Conservation (phyloP, 169 alveolate species). For the Cryptosporidium felis region DNA sequence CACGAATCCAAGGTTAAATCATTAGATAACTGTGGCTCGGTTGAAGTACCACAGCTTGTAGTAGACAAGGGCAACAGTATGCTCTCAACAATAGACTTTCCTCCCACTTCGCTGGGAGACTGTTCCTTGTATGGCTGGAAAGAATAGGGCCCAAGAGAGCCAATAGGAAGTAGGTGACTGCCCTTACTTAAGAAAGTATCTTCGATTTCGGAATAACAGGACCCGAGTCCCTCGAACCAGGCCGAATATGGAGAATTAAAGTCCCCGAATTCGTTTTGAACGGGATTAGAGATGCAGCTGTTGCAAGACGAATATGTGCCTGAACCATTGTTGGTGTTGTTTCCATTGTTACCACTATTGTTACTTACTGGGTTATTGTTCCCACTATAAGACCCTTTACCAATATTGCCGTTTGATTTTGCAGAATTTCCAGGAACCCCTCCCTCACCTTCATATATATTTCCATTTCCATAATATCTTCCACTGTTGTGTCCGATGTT, state of each 20-base stretch:
- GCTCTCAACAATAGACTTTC: constrained; percentile 56
- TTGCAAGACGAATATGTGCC: constrained; percentile 45
- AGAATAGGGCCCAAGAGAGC: constrained; percentile 68
- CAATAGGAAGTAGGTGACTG: constrained; percentile 30
- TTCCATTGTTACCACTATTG: neutral
- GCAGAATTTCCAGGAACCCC: neutral
- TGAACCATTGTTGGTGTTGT: neutral
- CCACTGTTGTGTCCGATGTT: neutral
- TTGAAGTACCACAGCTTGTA: constrained; percentile 56
- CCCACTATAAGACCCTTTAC: neutral
- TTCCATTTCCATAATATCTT: too few species aligned
- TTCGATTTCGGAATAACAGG: constrained; percentile 58
- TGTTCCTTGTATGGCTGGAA: constrained; percentile 58
- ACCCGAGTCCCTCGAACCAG: constrained; percentile 59
- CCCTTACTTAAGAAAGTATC: constrained; percentile 45
- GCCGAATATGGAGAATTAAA: constrained; percentile 42
- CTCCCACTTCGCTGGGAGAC: neutral
- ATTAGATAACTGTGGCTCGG: constrained; percentile 67
- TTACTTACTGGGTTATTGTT: neutral
- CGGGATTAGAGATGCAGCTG: neutral
- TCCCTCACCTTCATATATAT: neutral
- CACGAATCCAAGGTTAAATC: constrained; percentile 42
- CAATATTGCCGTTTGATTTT: neutral
- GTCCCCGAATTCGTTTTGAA: constrained; percentile 20
- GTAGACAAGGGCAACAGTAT: constrained; percentile 41